Percentiles rank a stretch among this genome's conserved stretches.
These are phyloP conservation scores for Eucalyptus erythrocorys DNA, from an alignment of 345 rosid species.

Conservation along the genomic window DNA sequence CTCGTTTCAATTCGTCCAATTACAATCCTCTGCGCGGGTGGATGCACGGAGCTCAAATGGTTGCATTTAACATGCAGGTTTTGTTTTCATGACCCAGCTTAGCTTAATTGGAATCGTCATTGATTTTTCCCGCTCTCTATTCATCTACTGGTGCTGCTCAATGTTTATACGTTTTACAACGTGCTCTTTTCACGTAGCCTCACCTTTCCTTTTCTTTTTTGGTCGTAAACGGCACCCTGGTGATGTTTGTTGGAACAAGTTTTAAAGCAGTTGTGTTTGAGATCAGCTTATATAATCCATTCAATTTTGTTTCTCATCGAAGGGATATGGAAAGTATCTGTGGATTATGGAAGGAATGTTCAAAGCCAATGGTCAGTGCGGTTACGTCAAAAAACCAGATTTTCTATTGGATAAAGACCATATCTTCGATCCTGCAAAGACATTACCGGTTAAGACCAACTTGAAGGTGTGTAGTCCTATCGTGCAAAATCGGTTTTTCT, in stretches of 20 bases:
- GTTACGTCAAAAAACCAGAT: conserved; percentile 69
- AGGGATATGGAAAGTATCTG: conserved; percentile 60
- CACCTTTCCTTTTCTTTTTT: not conserved
- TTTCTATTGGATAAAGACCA: conserved; percentile 25
- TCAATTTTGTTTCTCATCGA: not conserved
- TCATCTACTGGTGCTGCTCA: not conserved
- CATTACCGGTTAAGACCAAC: conserved; percentile 9
- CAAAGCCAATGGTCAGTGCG: conserved; percentile 73
- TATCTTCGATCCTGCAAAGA: conserved; percentile 32
- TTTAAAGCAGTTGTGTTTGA: not conserved
- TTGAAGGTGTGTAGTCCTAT: conserved; percentile 13
- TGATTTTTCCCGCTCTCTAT: not conserved
- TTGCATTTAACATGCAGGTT: conserved; percentile 98
- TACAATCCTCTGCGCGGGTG: conserved; percentile 76
- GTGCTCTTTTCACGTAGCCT: not conserved
- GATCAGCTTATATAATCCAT: not conserved
- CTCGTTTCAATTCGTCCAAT: conserved; percentile 62
- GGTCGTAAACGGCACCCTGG: not conserved
- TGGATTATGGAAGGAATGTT: conserved; percentile 91
- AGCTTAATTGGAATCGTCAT: not conserved
- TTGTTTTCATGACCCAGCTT: not conserved
- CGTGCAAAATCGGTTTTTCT: conserved; percentile 1
- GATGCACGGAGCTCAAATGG: conserved; percentile 98
- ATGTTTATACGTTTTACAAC: not conserved
- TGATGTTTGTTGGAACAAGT: not conserved